A percentile compares a stretch with the other conserved stretches of the same genome.
Evolutionary conservation across 352 stramenopile genomes (phyloP).

Genomic region (Phytopythium litorale): DNA sequence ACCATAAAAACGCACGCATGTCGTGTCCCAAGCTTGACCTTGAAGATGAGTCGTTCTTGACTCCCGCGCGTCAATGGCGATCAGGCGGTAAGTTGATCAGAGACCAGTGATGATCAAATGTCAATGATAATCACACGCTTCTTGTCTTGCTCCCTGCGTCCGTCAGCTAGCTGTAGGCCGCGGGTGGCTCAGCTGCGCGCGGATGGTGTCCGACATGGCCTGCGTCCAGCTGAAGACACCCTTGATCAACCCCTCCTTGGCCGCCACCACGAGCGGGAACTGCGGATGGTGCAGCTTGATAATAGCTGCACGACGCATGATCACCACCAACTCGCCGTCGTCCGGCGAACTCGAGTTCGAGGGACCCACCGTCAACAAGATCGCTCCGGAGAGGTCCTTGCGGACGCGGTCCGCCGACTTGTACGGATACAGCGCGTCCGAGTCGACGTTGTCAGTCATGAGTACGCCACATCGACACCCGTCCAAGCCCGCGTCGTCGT

Average conservation of each 20-base stretch:
- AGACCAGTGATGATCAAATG: too few species aligned
- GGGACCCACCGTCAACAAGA: constrained; percentile 16
- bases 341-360: background rate
- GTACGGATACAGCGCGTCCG: constrained; percentile 25
- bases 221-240: constrained; percentile 4
- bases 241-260: constrained; percentile 1
- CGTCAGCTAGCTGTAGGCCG: background rate
- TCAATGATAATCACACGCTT: too few species aligned
- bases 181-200: background rate
- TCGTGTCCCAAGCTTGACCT: too few species aligned
- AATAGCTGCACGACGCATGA: constrained; percentile 19
- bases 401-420: constrained; percentile 15
- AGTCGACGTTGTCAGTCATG: constrained; percentile 21
- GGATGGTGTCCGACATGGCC: constrained; percentile 6
- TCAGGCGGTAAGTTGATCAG: too few species aligned
- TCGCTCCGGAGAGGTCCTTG: constrained; percentile 19
- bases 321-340: constrained; percentile 12
- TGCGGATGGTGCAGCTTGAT: constrained; percentile 7
- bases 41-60: too few species aligned
- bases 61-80: too few species aligned
- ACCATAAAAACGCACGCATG: too few species aligned
- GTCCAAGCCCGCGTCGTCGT: background rate
- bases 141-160: too few species aligned
- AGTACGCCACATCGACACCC: constrained; percentile 7
- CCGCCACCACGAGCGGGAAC: background rate